A percentile compares a stretch with the other conserved stretches of the same genome.
Conservation (phyloP, 805 yeast genomes). For the Ogataea saltuana region DNA sequence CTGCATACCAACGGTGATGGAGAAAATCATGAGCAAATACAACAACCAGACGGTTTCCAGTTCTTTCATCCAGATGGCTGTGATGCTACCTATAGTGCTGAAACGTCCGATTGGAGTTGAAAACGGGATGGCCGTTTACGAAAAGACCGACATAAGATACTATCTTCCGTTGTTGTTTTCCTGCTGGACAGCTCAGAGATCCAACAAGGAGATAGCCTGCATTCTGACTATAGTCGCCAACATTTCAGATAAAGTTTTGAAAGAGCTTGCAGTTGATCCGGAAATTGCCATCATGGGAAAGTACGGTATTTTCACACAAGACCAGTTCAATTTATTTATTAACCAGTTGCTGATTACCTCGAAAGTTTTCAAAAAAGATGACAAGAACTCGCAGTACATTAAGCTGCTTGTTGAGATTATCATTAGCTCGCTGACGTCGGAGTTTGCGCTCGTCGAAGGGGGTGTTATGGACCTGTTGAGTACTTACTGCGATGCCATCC, state of each 20-base stretch:
- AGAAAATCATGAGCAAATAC: conserved; percentile 50
- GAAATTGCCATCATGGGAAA: conserved; percentile 41
- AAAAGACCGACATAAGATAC: conserved; percentile 38
- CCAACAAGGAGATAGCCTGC: conserved; percentile 56
- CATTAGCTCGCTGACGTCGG: conserved; percentile 62
- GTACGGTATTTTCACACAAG: conserved; percentile 63
- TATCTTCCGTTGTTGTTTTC: conserved; percentile 69
- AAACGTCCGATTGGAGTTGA: conserved; percentile 22
- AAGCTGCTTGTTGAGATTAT: conserved; percentile 43
- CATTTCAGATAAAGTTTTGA: conserved; percentile 51
- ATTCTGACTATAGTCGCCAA: conserved; percentile 65
- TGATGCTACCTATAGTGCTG: conserved; percentile 52
- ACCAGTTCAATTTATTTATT: conserved; percentile 61
- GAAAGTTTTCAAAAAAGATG: conserved; percentile 25
- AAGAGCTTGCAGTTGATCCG: conserved; percentile 33
- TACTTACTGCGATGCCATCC: conserved; percentile 64
- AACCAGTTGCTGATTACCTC: conserved; percentile 47
- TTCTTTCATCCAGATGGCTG: conserved; percentile 52
- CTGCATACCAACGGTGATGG: conserved; percentile 52
- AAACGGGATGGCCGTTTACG: conserved; percentile 24
- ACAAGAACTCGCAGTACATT: conserved; percentile 29
- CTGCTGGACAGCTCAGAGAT: conserved; percentile 62
- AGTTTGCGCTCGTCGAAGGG: conserved; percentile 38
- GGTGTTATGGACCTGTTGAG: conserved; percentile 55
- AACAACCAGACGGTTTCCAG: conserved; percentile 54